These are phyloP conservation scores for Candida gorgasii DNA, from an alignment of 805 yeast genomes.

Conservation along the genomic window DNA sequence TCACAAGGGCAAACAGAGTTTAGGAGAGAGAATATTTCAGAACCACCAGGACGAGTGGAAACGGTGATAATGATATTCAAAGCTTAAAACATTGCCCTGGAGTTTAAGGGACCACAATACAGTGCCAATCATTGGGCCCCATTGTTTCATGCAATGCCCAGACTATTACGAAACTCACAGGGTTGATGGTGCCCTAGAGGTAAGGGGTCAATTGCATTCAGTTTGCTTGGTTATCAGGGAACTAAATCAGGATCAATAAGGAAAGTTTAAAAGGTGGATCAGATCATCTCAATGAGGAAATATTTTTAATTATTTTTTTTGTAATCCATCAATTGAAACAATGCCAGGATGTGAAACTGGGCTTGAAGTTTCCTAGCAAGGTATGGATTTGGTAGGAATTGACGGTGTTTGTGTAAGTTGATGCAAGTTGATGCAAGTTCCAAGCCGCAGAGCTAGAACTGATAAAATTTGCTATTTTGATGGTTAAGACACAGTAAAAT, in stretches of 20 bases:
- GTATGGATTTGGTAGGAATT: neutral
- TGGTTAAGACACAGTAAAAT: too few species aligned
- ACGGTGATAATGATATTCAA: too few species aligned
- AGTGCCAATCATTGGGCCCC: neutral
- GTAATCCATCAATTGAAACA: neutral
- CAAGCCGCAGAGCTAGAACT: constrained; percentile 2
- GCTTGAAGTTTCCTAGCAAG: too few species aligned
- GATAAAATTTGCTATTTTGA: neutral
- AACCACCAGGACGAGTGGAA: too few species aligned
- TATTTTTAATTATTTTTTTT: neutral
- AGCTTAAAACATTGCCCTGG: neutral
- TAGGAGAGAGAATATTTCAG: too few species aligned
- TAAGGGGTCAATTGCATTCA: too few species aligned
- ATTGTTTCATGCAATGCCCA: neutral
- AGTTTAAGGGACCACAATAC: neutral
- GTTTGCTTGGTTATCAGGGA: too few species aligned
- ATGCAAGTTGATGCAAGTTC: constrained; percentile 7
- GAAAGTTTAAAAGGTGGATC: neutral
- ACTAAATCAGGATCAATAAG: neutral
- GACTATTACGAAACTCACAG: too few species aligned
- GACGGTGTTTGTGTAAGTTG: constrained; percentile 3
- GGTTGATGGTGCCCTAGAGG: too few species aligned
- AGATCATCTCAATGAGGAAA: constrained; percentile 3
- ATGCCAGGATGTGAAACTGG: neutral
- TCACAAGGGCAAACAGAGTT: too few species aligned